Evolutionary conservation across 1,284 basidiomycete genomes (phyloP), one percentile per base, ranked within the genome.

Genomic region (Trichosporon sp.): DNA sequence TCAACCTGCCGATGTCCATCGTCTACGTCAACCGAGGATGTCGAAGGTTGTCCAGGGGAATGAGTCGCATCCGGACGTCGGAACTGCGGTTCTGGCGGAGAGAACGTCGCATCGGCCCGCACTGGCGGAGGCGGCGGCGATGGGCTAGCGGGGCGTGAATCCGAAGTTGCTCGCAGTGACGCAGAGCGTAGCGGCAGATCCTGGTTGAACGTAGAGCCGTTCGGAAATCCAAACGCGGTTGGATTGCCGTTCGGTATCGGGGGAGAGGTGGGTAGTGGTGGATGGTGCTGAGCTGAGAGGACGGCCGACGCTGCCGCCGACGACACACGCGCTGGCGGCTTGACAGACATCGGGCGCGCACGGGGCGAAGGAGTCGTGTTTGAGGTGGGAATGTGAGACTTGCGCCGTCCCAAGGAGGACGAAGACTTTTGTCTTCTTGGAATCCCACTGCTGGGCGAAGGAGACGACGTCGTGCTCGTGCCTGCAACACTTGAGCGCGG

Each of bases 361-460:
- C 31, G 59, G 59, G 59, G 32, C 59, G 59, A 21, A 35, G 59
- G 59, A 16, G 59, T 37, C 12, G 35, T 37, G 59, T 35, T 35
- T 11, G 59, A 63, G 31, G 59, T 63, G 31, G 59, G 59, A 63
- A 63, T 63, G 59, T 63, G 59, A n/a, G 59, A 63, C 59, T 63
- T 63, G 59, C 59, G 59, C 14, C 32, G 16, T 21, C 51, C 11
- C 6, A 63, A 31, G 5, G 59, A 63, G 35, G 59, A 61, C 31
- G 56, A 61, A 3, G 56, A 61, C 31, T 61, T 61, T 61, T 61
- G 56, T 35, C 31, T 61, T 61, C 56, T 12, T 21, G 56, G 56
- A 16, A 61, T 61, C 26, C 56, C 56, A 16, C 56, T 61, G 56
- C 12, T 14, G 12, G 26, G 14, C 56, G 56, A 61, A 63, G 31